phyloP scores from a whole-genome alignment of 148 eudicot genomes.

The Gaultheria prostrata region DNA sequence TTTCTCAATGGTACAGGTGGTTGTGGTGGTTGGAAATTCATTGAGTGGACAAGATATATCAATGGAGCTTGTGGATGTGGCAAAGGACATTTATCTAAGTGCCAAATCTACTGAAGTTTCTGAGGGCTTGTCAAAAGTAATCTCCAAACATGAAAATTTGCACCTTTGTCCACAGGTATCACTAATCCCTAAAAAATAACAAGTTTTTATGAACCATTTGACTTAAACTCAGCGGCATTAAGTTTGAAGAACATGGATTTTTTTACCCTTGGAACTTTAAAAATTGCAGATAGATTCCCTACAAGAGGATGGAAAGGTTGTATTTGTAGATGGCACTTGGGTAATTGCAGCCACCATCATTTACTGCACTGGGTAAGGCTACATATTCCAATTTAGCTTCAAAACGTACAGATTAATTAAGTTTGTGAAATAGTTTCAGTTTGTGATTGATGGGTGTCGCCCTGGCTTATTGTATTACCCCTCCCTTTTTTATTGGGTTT shows the following conservation, averaged over 20 bases:
- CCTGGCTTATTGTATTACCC: background rate
- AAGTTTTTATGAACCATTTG: background rate
- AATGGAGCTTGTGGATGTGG: conserved; percentile 66
- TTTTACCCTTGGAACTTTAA: background rate
- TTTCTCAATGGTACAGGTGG: conserved; percentile 37
- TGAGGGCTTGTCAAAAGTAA: conserved; percentile 59
- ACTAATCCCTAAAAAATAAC: background rate
- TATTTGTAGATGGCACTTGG: conserved; percentile 57
- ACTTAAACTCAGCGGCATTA: background rate
- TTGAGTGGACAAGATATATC: conserved; percentile 74
- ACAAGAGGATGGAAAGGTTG: conserved; percentile 56
- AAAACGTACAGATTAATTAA: background rate
- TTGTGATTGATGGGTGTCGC: background rate
- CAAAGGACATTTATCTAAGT: conserved; percentile 65
- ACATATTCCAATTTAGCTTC: background rate
- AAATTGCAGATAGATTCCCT: conserved; percentile 51
- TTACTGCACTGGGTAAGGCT: conserved; percentile 72
- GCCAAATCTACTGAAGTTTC: conserved; percentile 47
- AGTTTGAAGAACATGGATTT: background rate
- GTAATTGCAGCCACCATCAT: conserved; percentile 60
- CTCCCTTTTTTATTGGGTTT: background rate
- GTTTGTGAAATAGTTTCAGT: background rate
- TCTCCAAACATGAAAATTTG: conserved; percentile 49
- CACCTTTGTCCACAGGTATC: conserved; percentile 62
- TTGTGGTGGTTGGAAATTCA: conserved; percentile 77